Conservation (phyloP, 805 yeast species). For the Hanseniaspora valbyensis region DNA sequence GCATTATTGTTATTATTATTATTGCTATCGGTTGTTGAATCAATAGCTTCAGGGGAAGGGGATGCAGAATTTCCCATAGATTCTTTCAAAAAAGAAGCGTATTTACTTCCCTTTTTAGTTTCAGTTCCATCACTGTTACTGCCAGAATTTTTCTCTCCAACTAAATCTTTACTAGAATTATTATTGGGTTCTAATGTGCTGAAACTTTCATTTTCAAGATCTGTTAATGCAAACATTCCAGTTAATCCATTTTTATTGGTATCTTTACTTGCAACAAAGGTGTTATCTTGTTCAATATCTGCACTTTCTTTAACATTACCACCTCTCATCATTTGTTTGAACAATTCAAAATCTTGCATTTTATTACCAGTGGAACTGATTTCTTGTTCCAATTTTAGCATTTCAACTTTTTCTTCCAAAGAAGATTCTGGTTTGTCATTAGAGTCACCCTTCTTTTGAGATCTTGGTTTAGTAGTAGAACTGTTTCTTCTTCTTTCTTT, state of each 20-base stretch:
- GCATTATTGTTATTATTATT: background rate
- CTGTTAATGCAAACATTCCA: conserved; percentile 6
- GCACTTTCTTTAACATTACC: conserved; percentile 29
- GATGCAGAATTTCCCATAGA: background rate
- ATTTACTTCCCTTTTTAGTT: conserved; percentile 3
- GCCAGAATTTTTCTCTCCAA: background rate
- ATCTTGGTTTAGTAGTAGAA: background rate
- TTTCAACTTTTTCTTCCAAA: conserved; percentile 26
- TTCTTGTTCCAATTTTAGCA: conserved; percentile 27
- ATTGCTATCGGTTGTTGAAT: background rate
- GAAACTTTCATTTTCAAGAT: background rate
- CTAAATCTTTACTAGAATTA: background rate
- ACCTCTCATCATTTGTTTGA: conserved; percentile 32
- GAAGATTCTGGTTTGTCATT: conserved; percentile 17
- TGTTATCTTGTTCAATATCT: background rate
- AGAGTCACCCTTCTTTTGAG: conserved; percentile 3
- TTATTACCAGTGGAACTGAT: conserved; percentile 29
- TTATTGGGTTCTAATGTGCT: conserved; percentile 6
- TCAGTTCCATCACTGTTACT: background rate
- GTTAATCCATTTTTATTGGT: conserved; percentile 1
- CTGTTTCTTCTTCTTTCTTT: conserved; percentile 13
- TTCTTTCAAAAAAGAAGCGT: conserved; percentile 10
- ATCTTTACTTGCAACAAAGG: conserved; percentile 2
- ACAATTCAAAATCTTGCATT: conserved; percentile 33
- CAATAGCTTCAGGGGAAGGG: background rate